Conservation (phyloP, 345 rosid genomes). For the Eucalyptus leucophloia region DNA sequence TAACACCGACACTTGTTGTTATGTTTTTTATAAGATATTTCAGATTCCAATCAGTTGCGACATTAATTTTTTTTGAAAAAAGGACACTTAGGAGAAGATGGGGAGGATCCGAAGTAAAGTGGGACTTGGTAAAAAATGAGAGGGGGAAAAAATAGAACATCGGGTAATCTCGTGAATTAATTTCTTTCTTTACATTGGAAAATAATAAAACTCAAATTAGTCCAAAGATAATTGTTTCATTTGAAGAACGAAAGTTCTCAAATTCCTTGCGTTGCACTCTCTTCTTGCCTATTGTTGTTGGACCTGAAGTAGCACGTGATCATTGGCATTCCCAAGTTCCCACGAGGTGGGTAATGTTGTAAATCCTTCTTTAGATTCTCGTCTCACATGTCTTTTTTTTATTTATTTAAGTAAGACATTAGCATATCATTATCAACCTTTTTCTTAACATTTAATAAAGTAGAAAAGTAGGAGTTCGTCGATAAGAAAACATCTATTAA, state of each 20-base stretch:
- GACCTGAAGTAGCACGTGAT: not conserved
- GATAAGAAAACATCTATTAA: not conserved
- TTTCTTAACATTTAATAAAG: not conserved
- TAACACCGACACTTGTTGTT: no score
- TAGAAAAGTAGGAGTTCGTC: not conserved
- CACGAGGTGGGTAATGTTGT: not conserved
- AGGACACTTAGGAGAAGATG: not conserved
- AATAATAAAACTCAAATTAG: no score
- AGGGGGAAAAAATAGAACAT: not conserved
- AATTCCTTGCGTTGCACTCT: not conserved
- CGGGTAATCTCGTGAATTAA: not conserved
- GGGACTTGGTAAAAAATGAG: not conserved
- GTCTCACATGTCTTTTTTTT: not conserved
- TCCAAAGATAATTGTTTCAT: no score
- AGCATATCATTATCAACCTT: not conserved
- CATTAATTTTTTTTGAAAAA: no score
- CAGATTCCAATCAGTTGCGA: no score
- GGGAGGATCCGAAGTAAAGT: not conserved
- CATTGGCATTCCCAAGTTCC: not conserved
- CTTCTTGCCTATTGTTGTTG: not conserved
- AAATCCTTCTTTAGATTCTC: not conserved
- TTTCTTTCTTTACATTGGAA: not conserved
- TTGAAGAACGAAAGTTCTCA: not conserved
- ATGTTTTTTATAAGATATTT: no score
- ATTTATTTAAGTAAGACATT: not conserved